Conservation (phyloP, 495 filamentous ascomycete genomes). For the Hypoxylon trugodes region DNA sequence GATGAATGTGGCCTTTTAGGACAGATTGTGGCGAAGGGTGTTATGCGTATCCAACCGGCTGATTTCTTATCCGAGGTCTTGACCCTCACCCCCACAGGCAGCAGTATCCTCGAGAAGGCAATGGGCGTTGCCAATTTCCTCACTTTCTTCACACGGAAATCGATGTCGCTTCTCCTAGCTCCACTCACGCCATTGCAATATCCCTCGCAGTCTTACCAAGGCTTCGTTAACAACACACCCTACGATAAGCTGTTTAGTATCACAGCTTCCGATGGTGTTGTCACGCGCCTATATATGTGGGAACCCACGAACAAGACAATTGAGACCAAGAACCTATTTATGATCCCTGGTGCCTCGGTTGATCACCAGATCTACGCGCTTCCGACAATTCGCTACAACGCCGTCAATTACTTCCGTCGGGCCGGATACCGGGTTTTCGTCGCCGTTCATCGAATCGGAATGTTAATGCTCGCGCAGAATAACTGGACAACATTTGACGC, state of each 20-base stretch:
- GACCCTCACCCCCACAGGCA: constrained; percentile 62
- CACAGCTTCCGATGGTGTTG: constrained; percentile 59
- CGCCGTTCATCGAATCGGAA: constrained; percentile 68
- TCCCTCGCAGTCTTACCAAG: constrained; percentile 54
- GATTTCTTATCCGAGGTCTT: constrained; percentile 67
- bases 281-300: constrained; percentile 64
- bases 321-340: constrained; percentile 58
- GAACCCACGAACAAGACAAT: constrained; percentile 52
- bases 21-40: constrained; percentile 63
- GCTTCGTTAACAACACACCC: constrained; percentile 60
- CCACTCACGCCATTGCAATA: constrained; percentile 65
- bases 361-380: constrained; percentile 71
- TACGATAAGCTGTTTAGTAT: constrained; percentile 51
- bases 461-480: constrained; percentile 60
- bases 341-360: constrained; percentile 69
- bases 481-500: constrained; percentile 68
- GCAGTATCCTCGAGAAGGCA: constrained; percentile 52
- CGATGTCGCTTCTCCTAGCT: constrained; percentile 62
- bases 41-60: constrained; percentile 62
- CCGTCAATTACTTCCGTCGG: constrained; percentile 69
- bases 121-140: constrained; percentile 60
- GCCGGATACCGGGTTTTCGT: constrained; percentile 67
- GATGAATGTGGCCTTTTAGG: constrained; percentile 51
- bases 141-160: constrained; percentile 64
- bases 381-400: constrained; percentile 70